Evolutionary conservation across 2,329 filamentous ascomycete genomes (phyloP).

Genomic region (Fusarium guadeloupense): DNA sequence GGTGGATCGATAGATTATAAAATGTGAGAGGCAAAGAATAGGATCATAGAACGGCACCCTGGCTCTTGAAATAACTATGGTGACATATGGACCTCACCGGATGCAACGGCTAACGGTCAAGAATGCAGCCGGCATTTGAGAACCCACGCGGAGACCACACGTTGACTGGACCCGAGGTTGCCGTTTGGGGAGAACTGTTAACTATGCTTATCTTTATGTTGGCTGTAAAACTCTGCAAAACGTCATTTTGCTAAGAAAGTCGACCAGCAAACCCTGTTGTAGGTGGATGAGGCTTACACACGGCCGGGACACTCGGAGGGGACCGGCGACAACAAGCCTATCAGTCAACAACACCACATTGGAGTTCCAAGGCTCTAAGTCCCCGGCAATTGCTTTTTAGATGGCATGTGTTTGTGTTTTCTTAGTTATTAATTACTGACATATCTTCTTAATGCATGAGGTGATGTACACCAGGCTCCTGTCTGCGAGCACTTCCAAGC

Average conservation of each 20-base stretch:
- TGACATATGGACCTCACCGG: slow-evolving; percentile 23
- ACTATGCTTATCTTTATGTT: slow-evolving; percentile 18
- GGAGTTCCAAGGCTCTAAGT: not conserved
- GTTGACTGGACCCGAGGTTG: slow-evolving; percentile 29
- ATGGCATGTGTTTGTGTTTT: not conserved
- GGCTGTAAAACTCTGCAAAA: slow-evolving; percentile 6
- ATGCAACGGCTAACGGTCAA: slow-evolving; percentile 35
- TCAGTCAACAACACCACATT: not conserved
- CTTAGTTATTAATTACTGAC: not conserved
- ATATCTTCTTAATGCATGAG: not conserved
- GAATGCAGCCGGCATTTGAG: slow-evolving; percentile 17
- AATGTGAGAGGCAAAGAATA: not conserved
- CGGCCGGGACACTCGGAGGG: slow-evolving; percentile 19
- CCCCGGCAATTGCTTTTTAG: not conserved
- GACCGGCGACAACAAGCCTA: not conserved
- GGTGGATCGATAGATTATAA: not conserved
- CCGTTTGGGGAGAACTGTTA: slow-evolving; percentile 13
- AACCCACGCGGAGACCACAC: slow-evolving; percentile 4
- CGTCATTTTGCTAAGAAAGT: slow-evolving; percentile 19
- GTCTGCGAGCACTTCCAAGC: not conserved
- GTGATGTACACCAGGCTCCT: too few species aligned
- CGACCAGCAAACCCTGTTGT: not conserved
- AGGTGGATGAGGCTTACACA: slow-evolving; percentile 19
- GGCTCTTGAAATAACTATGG: slow-evolving; percentile 19
- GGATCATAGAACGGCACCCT: not conserved